Evolutionary conservation across 169 alveolate species (phyloP), one percentile per base, ranked within the genome.

Genomic region (Eimeria zaria): DNA sequence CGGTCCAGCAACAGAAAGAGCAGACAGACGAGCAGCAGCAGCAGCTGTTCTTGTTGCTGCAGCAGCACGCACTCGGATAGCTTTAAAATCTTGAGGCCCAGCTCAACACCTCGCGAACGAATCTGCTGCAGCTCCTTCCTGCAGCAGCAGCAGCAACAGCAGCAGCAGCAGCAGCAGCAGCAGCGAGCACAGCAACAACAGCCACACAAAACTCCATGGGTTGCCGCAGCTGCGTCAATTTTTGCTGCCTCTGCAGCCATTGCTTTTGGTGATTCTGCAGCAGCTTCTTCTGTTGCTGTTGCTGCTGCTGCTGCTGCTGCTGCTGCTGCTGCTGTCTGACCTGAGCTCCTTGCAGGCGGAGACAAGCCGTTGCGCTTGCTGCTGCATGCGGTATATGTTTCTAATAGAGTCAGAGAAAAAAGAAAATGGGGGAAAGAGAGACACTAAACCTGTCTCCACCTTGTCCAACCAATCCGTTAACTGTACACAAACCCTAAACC

Each of bases 401-500:
- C 24, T 20, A 11, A 36, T 36, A 11, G 48, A 30, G n/a, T 0
- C 48, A 30, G 80, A 39, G n/a, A 76, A 76, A 24, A 27, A 33
- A 30, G 41, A 18, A 88, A 60, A 64, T n/a, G 51, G 27, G 8
- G 27, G 67, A 44, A 36, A 64, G 46, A 76, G 60, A 76, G 60
- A 44, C 88, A 76, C 88, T 30, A 76, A 44, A 0, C 88, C 88
- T 1, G 88, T 16, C 60, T 76, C 88, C 18, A 76, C 88, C 88
- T 76, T 76, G 36, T 76, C 88, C 41, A 76, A 30, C 51, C 84
- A 80, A 14, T 30, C 76, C 51, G 95, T 64, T 80, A 44, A 8
- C 83, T 81, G 95, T 71, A 55, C 44, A n/a, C 64, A 84, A 11
- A 88, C 64, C 71, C 95, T 46, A 41, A 88, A 88, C 20, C 95